Percentiles rank a stretch among this genome's conserved stretches.
These are phyloP conservation scores for Salvia miltiorrhiza DNA, from an alignment of 257 asterid genomes.

Conservation along the genomic window DNA sequence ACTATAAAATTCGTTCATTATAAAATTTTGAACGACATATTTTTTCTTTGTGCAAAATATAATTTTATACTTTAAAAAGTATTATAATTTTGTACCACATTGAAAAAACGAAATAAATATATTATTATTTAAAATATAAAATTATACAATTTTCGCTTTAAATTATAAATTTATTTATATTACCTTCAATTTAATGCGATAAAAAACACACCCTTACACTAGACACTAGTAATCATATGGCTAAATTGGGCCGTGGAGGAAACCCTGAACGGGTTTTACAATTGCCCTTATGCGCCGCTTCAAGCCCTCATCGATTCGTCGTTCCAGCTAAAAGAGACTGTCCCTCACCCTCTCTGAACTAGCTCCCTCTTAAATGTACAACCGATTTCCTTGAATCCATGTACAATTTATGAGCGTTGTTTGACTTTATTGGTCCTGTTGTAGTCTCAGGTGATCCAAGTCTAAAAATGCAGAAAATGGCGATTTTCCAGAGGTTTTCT, in stretches of 20 bases:
- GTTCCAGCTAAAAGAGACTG: not conserved
- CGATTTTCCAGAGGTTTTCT: constrained; percentile 51
- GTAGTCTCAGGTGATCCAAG: constrained; percentile 16
- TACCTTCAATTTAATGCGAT: too few species aligned
- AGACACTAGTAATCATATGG: too few species aligned
- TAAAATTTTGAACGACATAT: too few species aligned
- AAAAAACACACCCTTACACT: too few species aligned
- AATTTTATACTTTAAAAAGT: too few species aligned
- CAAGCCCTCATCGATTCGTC: not conserved
- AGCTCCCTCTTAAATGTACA: not conserved
- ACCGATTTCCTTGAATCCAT: not conserved
- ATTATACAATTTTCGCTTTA: too few species aligned
- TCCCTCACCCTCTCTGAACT: not conserved
- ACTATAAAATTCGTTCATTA: too few species aligned
- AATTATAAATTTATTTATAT: constrained; percentile 6
- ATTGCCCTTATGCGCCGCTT: not conserved
- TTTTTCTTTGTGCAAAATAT: too few species aligned
- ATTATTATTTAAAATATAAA: too few species aligned
- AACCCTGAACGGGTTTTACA: not conserved
- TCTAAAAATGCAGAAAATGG: constrained; percentile 38
- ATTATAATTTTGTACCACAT: too few species aligned
- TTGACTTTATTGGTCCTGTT: not conserved
- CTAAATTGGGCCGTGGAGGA: too few species aligned
- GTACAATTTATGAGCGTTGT: not conserved
- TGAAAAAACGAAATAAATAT: too few species aligned